These are phyloP conservation scores for Yamadazyma akitaensis DNA, from an alignment of 805 yeast species.

Conservation along the genomic window DNA sequence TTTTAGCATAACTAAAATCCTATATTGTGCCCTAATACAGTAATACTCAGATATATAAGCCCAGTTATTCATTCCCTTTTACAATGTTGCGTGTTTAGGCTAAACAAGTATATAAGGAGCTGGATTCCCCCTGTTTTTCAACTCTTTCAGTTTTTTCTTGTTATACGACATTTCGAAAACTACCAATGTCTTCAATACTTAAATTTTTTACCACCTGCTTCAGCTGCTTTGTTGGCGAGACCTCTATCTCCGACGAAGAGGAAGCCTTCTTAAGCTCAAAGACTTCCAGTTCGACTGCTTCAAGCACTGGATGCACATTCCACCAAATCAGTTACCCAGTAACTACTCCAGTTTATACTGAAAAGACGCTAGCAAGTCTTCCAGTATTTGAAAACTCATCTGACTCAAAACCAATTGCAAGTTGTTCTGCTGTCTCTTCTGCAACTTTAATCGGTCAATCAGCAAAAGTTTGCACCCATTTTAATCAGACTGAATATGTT, in stretches of 20 bases:
- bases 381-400: too few species aligned
- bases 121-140: neutral
- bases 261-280: neutral
- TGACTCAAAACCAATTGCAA: neutral
- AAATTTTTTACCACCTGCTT: neutral
- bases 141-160: neutral
- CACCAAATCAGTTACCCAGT: neutral
- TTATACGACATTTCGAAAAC: neutral
- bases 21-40: neutral
- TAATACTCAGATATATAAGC: neutral
- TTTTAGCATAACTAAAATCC: neutral
- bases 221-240: neutral
- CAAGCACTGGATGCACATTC: neutral
- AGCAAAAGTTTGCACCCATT: neutral
- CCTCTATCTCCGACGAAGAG: neutral
- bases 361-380: too few species aligned
- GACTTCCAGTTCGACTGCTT: neutral
- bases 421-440: neutral
- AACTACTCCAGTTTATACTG: neutral
- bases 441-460: neutral
- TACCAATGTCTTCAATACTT: neutral
- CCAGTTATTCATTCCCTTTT: neutral
- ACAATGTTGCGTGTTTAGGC: neutral
- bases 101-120: neutral
- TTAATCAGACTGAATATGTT: too few species aligned